Percentiles rank a stretch among this genome's conserved stretches.
phyloP scores from a whole-genome alignment of 164 flowering plant genomes.

The Vitis labrusca region DNA sequence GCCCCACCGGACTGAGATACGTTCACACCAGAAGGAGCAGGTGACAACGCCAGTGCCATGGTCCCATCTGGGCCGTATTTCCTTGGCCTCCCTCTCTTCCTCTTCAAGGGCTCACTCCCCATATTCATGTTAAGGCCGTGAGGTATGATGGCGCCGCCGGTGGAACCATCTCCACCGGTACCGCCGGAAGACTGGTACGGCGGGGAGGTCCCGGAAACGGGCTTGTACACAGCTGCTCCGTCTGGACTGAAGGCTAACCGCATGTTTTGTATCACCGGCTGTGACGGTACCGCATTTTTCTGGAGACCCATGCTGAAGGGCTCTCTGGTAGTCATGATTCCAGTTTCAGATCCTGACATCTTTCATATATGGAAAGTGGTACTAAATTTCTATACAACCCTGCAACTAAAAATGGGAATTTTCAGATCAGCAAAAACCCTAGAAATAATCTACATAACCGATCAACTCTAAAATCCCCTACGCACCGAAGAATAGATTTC shows the following conservation, averaged over 20 bases:
- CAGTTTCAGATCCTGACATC: constrained; percentile 54
- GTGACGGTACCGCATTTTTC: constrained; percentile 28
- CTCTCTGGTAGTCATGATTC: constrained; percentile 43
- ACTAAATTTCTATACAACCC: constrained; percentile 4
- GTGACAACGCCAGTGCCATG: constrained; percentile 41
- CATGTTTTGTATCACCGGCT: constrained; percentile 50
- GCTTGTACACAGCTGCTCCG: constrained; percentile 58
- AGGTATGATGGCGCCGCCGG: background rate
- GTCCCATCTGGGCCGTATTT: constrained; percentile 85
- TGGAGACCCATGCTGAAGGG: constrained; percentile 36
- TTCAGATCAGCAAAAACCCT: constrained; percentile 6
- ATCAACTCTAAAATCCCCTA: background rate
- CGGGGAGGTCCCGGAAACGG: constrained; percentile 34
- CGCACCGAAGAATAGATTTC: background rate
- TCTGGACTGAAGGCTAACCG: constrained; percentile 49
- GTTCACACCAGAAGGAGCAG: constrained; percentile 23
- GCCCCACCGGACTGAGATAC: constrained; percentile 17
- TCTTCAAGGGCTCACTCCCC: constrained; percentile 47
- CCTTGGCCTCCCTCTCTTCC: constrained; percentile 83
- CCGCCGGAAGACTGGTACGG: constrained; percentile 31
- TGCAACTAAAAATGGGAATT: background rate
- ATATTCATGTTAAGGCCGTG: constrained; percentile 32
- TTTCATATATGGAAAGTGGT: background rate
- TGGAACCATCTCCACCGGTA: constrained; percentile 13
- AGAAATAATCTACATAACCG: background rate